Evolutionary conservation across 1,284 basidiomycete genomes (phyloP).

Genomic region (Leccinum griseonigrum): DNA sequence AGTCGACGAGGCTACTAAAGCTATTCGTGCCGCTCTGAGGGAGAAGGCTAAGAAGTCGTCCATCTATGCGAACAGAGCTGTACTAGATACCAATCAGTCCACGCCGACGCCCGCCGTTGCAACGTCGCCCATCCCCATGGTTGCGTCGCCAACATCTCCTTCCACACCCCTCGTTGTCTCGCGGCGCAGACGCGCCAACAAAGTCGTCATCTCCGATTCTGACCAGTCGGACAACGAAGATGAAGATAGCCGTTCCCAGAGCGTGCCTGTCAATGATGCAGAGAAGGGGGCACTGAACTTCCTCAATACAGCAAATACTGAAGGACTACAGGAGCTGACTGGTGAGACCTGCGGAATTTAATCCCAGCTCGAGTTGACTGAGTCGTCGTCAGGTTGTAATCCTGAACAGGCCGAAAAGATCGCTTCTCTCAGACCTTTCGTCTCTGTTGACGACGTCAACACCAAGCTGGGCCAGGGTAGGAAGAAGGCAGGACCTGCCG

Average conservation of each 20-base stretch:
- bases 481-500: constrained; percentile 77
- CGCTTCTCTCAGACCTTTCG: constrained; percentile 80
- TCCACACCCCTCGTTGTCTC: constrained; percentile 42
- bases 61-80: constrained; percentile 67
- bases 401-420: constrained; percentile 81
- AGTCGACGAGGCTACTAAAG: constrained; percentile 64
- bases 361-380: constrained; percentile 10
- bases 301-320: constrained; percentile 77
- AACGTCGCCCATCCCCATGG: constrained; percentile 22
- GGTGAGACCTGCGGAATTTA: constrained; percentile 48
- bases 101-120: constrained; percentile 19
- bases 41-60: constrained; percentile 75
- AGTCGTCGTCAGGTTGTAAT: constrained; percentile 64
- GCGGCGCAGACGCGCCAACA: constrained; percentile 51
- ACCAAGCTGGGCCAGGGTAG: constrained; percentile 76
- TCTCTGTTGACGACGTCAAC: constrained; percentile 75
- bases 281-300: constrained; percentile 70
- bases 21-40: constrained; percentile 56
- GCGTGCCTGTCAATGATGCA: constrained; percentile 18
- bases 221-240: constrained; percentile 49
- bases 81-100: constrained; percentile 41
- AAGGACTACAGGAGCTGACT: constrained; percentile 85
- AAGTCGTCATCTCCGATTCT: constrained; percentile 65
- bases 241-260: constrained; percentile 26
- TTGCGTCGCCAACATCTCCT: constrained; percentile 42